Base-by-base conservation (phyloP, 768 basidiomycete genomes). In the Kondoa malvinella region DNA sequence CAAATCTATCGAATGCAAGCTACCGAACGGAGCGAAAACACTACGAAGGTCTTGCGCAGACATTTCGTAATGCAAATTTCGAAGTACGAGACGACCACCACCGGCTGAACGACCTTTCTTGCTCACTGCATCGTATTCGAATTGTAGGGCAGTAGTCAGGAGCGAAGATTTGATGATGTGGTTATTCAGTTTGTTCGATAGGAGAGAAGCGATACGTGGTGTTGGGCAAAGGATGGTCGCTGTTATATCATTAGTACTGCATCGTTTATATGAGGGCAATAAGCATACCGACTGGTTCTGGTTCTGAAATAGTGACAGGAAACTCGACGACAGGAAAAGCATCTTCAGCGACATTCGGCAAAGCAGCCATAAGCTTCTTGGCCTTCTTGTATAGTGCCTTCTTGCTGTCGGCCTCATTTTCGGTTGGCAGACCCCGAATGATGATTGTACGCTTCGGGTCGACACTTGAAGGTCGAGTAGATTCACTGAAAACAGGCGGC, bases 61-160 rank as follows among this genome's bases (percentile, higher is more conserved):
- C 69, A 81, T 80, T 67, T 81, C 78, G 76, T 80, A 95, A 0
- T 89, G 87, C 56, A 95, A 80, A 76, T 97, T 97, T 68, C 92
- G 85, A 29, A 97, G 82, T 74, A 97, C 94, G 66, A 97, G 82
- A 26, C 92, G 71, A 14, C 78, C 78, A 30, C 76, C 76, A 2
- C 81, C 81, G 1, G 80, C 76, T 72, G 72, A 31, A 76, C 77
- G 14, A 74, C 76, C 70, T 78, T 78, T 68, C 71, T 77, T 72
- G 61, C 64, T 62, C 25, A 74, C 69, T 70, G 66, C 60, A 79
- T 82, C 67, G 88, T 4, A 89, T 78, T 17, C 88, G 83, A 74
- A 90, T 90, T 81, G 94, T 92, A 94, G 81, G 4, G 87, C 85
- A 16, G 87, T 88, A 1, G 87, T 89, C n/a, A 96, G 82, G 2